These are phyloP conservation scores for Solanum pennellii DNA, from an alignment of 257 asterid genomes.

Conservation along the genomic window DNA sequence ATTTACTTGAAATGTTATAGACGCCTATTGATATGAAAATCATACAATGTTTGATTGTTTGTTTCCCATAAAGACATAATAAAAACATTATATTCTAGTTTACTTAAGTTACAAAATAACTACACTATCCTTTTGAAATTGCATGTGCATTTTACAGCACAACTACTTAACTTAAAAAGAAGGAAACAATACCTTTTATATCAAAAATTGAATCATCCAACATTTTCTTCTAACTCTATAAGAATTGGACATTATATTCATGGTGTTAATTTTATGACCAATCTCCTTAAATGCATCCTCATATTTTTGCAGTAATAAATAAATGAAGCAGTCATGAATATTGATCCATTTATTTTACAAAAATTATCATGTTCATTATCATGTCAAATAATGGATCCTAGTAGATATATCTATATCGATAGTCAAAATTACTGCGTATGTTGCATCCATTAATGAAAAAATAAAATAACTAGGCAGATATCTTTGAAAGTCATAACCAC, in stretches of 20 bases:
- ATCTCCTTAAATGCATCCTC: slow-evolving; percentile 46
- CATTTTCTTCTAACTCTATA: slow-evolving; percentile 22
- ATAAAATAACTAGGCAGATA: neutral
- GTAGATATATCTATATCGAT: no score
- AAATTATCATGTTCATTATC: no score
- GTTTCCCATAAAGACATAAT: neutral
- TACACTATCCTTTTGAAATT: neutral
- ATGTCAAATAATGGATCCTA: no score
- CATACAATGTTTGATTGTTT: neutral
- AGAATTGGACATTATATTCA: slow-evolving; percentile 45
- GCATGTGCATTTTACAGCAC: neutral
- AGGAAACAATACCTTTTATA: slow-evolving; percentile 31
- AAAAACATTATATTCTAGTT: neutral
- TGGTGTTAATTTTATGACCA: slow-evolving; percentile 57
- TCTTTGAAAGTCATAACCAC: slow-evolving; percentile 9
- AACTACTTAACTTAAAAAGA: neutral
- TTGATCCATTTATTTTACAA: no score
- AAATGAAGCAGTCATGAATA: neutral
- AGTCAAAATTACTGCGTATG: no score
- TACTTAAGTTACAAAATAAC: neutral
- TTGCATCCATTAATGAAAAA: neutral
- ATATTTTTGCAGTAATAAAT: slow-evolving; percentile 35
- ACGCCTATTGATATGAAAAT: no score
- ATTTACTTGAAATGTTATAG: neutral
- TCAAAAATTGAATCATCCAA: slow-evolving; percentile 53